phyloP scores from a whole-genome alignment of 2,329 filamentous ascomycete genomes.

The Fusarium veterinarium region DNA sequence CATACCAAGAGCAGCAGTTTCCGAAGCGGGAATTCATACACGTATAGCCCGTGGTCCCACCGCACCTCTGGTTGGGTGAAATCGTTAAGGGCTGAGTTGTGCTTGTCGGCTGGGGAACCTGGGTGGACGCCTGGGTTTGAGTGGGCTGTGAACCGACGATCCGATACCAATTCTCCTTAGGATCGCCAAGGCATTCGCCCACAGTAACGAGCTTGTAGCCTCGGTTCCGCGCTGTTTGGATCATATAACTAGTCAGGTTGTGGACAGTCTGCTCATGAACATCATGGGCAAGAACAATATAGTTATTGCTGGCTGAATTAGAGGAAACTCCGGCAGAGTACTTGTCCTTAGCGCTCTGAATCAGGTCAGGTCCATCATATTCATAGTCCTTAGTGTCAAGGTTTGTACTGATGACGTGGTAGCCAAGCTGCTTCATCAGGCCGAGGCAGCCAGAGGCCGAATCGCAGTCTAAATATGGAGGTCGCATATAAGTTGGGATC shows the following conservation, averaged over 20 bases:
- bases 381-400: constrained; percentile 72
- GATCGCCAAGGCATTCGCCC: constrained; percentile 67
- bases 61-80: constrained; percentile 53
- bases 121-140: no score
- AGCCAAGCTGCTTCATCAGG: constrained; percentile 56
- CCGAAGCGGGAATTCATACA: constrained; percentile 52
- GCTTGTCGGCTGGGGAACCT: no score
- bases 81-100: constrained; percentile 20
- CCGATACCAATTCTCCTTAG: constrained; percentile 64
- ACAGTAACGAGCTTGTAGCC: constrained; percentile 64
- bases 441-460: constrained; percentile 52
- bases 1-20: constrained; percentile 55
- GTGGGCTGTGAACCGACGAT: no score
- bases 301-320: constrained; percentile 47
- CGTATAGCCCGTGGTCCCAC: constrained; percentile 49
- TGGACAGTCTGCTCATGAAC: constrained; percentile 60
- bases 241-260: constrained; percentile 57
- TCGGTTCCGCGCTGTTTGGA: constrained; percentile 53
- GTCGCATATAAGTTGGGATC: constrained; percentile 57
- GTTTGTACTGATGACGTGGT: constrained; percentile 67
- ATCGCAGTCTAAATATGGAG: constrained; percentile 58
- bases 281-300: constrained; percentile 66
- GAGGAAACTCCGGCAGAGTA: constrained; percentile 52
- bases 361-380: constrained; percentile 61
- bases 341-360: constrained; percentile 57